Evolutionary conservation across 345 rosid genomes (phyloP), one percentile per base, ranked within the genome.

Genomic region (Clarkia xantiana): DNA sequence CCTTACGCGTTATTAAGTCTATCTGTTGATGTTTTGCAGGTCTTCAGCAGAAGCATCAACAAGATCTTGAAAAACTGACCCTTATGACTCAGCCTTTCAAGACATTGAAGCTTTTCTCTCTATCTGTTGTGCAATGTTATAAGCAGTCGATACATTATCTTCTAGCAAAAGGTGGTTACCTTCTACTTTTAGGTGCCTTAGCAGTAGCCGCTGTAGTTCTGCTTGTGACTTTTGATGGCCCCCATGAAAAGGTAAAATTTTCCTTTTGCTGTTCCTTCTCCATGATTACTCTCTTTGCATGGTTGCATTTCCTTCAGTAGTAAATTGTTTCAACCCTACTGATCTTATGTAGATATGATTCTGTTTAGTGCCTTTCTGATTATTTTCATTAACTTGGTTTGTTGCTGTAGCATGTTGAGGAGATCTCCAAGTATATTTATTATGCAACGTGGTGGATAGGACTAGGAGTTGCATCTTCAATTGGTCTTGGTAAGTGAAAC

Each of bases 401-500:
- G 40, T 59, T 40, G n/a, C 9, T 60, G 11, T 84, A 93, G 96
- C 99, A 87, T 66, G 60, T 93, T 17, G 84, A 82, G 51, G 94
- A 93, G 71, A 65, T 87, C 22, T 68, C 75, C 44, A 68, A 65
- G 53, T 91, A 87, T 68, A 47, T 67, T 1, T 72, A 59, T 49
- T 87, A 69, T 76, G 81, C 85, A 52, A 69, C 87, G 56, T 93
- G 99, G 96, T 93, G 96, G 99, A 53, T 76, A 47, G 77, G 90
- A 40, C 96, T 93, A 62, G 99, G 99, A 40, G 94, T 93, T 47
- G 99, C 99, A 53, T 93, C 99, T 59, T 93, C 99, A 23, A 87
- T 93, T 61, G 96, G 99, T 64, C 96, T 93, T 49, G 99, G 98
- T 91, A 68, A 84, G 94, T 22, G 65, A 44, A 67, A 13, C 50